Percentiles rank a stretch among this genome's conserved stretches.
These are phyloP conservation scores for Claviceps sorghi DNA, from an alignment of 2,329 filamentous ascomycete genomes.

Conservation along the genomic window DNA sequence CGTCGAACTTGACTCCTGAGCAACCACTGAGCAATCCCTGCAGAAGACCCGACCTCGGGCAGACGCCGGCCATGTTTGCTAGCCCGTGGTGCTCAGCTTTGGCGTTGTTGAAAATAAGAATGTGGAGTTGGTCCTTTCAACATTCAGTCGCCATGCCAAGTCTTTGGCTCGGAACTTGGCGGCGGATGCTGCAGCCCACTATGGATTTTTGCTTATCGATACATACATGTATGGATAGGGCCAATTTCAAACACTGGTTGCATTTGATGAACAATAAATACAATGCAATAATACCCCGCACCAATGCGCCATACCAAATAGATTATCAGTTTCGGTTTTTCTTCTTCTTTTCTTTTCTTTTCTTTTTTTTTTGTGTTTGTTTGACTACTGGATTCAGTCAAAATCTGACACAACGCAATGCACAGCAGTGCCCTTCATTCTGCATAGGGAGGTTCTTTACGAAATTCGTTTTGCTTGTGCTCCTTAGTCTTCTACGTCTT, in stretches of 20 bases:
- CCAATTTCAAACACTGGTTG: no score
- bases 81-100: background rate
- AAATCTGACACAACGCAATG: background rate
- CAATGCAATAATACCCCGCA: background rate
- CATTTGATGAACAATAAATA: background rate
- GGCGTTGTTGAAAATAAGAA: background rate
- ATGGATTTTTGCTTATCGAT: conserved; percentile 4
- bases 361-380: no score
- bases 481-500: background rate
- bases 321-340: no score
- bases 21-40: background rate
- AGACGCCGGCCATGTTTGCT: conserved; percentile 2
- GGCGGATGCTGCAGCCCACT: background rate
- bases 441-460: background rate
- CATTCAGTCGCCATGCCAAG: background rate
- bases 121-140: background rate
- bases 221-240: background rate
- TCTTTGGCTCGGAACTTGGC: background rate
- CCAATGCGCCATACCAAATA: background rate
- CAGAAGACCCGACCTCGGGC: background rate
- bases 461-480: background rate
- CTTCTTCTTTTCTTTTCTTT: no score
- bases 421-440: background rate
- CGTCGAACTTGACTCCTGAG: background rate
- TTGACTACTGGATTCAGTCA: no score